phyloP scores from a whole-genome alignment of 305 asterid genomes.

The Rubia peregrina region DNA sequence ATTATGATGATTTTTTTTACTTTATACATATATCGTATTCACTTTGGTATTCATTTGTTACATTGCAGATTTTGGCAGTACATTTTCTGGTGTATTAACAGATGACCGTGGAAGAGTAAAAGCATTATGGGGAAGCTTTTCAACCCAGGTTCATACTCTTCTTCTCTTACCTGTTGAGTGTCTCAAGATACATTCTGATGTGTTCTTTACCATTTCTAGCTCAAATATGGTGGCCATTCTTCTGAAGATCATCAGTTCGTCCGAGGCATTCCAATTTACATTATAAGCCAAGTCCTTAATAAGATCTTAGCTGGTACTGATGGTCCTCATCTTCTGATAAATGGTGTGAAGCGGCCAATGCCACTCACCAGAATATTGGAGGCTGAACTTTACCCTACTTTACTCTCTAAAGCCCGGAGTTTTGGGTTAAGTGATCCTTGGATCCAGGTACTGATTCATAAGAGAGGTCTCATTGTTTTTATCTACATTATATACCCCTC shows the following conservation, averaged over 20 bases:
- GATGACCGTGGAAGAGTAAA: conserved; percentile 92
- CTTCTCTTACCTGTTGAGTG: conserved; percentile 18
- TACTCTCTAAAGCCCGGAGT: conserved; percentile 99
- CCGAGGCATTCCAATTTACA: conserved; percentile 85
- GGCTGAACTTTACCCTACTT: conserved; percentile 91
- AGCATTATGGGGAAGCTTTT: conserved; percentile 98
- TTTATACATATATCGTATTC: conserved; percentile 15
- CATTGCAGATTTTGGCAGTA: conserved; percentile 79
- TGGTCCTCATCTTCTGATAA: conserved; percentile 66
- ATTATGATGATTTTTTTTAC: neutral
- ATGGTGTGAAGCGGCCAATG: conserved; percentile 86
- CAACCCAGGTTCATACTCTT: conserved; percentile 68
- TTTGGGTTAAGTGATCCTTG: conserved; percentile 89
- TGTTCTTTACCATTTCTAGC: conserved; percentile 42
- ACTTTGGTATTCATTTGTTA: neutral
- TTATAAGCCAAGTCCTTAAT: conserved; percentile 66
- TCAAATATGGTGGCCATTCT: conserved; percentile 69
- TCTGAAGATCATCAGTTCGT: conserved; percentile 95
- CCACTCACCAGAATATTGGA: conserved; percentile 81
- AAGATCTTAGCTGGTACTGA: conserved; percentile 57
- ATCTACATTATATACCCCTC: conserved; percentile 11
- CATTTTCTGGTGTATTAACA: conserved; percentile 93
- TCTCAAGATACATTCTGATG: conserved; percentile 24
- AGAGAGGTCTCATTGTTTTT: conserved; percentile 13
- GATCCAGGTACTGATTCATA: conserved; percentile 62